Evolutionary conservation across 2,329 filamentous ascomycete species (phyloP).

Genomic region (Ophiognomonia clavigignenti-juglandacearum): DNA sequence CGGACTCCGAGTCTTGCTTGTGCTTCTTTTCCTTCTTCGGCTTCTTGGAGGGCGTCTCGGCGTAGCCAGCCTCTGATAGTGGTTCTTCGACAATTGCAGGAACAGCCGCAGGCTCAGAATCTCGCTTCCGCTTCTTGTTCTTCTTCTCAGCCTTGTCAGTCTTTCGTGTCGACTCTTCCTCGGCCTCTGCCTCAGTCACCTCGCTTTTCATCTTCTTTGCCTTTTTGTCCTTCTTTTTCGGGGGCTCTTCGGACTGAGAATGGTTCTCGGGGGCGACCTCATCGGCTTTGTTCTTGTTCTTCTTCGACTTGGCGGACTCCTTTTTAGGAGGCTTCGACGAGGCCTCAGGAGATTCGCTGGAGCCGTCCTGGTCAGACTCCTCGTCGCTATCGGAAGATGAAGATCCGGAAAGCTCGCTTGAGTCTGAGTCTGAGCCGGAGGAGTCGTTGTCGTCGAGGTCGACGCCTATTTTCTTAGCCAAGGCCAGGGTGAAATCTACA

Average conservation of each 20-base stretch:
- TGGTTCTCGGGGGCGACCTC: slow-evolving; percentile 7
- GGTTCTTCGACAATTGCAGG: no score
- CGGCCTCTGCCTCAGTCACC: slow-evolving; percentile 18
- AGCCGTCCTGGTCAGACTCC: slow-evolving; percentile 11
- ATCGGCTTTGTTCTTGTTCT: slow-evolving; percentile 26
- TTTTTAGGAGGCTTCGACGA: slow-evolving; percentile 2
- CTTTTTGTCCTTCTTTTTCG: not conserved
- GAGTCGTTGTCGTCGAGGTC: slow-evolving; percentile 18
- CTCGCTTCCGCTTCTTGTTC: slow-evolving; percentile 18
- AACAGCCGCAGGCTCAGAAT: slow-evolving; percentile 6
- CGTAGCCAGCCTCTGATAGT: no score
- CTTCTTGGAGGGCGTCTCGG: slow-evolving; percentile 17
- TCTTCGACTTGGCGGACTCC: slow-evolving; percentile 14
- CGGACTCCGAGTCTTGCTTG: slow-evolving; percentile 3
- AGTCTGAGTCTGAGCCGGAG: slow-evolving; percentile 21
- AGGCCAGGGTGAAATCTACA: no score
- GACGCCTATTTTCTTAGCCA: no score
- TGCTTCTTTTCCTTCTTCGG: slow-evolving; percentile 19
- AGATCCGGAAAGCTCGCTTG: slow-evolving; percentile 18
- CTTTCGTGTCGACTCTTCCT: slow-evolving; percentile 18
- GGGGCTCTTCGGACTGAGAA: not conserved
- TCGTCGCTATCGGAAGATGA: slow-evolving; percentile 13
- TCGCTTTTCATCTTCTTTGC: slow-evolving; percentile 16
- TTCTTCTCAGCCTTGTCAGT: no score
- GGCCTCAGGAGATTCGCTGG: no score